phyloP scores from a whole-genome alignment of 2,329 filamentous ascomycete species.

The Verticillium nubilum region DNA sequence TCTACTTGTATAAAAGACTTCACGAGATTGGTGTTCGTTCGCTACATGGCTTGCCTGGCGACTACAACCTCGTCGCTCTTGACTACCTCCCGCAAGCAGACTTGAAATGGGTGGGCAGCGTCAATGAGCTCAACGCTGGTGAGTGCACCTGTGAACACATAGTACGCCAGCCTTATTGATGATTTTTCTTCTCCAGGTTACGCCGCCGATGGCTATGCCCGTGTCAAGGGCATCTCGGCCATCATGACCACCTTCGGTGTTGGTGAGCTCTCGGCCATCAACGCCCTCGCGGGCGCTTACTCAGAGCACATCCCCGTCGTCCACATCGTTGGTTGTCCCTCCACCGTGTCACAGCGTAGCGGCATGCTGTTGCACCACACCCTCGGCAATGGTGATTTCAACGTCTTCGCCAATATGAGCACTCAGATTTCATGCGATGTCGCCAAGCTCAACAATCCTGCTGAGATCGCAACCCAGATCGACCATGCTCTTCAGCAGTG shows the following conservation, averaged over 20 bases:
- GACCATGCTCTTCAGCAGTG: constrained; percentile 73
- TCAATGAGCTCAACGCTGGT: constrained; percentile 71
- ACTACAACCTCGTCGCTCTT: constrained; percentile 66
- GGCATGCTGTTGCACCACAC: constrained; percentile 59
- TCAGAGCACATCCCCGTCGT: constrained; percentile 68
- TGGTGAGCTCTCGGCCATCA: constrained; percentile 67
- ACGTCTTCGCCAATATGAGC: constrained; percentile 77
- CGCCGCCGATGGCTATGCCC: constrained; percentile 74
- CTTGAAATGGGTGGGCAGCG: constrained; percentile 62
- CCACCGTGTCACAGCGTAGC: constrained; percentile 40
- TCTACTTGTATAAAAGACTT: constrained; percentile 63
- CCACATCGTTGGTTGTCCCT: constrained; percentile 57
- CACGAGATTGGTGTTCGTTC: constrained; percentile 59
- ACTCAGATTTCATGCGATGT: constrained; percentile 64
- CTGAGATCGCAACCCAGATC: constrained; percentile 68
- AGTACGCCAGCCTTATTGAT: neutral
- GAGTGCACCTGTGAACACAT: constrained; percentile 35
- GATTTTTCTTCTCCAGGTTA: constrained; percentile 45
- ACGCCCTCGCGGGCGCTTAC: constrained; percentile 68
- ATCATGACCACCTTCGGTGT: constrained; percentile 74
- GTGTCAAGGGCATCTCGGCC: constrained; percentile 64
- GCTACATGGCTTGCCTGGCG: constrained; percentile 64
- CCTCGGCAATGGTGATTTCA: constrained; percentile 73
- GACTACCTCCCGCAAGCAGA: constrained; percentile 57
- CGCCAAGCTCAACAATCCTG: constrained; percentile 63